A percentile compares a stretch with the other conserved stretches of the same genome.
Conservation (phyloP, 2,329 filamentous ascomycete species). For the Aureobasidium namibiae region DNA sequence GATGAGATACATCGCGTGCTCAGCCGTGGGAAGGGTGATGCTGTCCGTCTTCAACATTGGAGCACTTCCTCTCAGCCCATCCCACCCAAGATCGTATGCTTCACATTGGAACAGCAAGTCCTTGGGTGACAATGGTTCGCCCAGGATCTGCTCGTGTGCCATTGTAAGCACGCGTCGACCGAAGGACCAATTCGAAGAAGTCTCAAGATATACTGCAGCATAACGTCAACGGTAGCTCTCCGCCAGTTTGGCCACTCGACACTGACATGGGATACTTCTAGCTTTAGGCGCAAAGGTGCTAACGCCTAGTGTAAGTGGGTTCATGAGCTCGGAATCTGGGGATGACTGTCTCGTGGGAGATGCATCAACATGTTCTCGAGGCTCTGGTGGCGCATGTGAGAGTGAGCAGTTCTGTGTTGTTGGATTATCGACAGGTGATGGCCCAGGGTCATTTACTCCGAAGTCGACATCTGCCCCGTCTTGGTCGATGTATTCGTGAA, state of each 20-base stretch:
- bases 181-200: slow-evolving; percentile 51
- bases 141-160: slow-evolving; percentile 39
- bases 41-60: slow-evolving; percentile 41
- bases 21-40: slow-evolving; percentile 38
- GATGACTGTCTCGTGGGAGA: too few relatives aligned
- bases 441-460: too few relatives aligned
- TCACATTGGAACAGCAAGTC: slow-evolving; percentile 27
- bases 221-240: too few relatives aligned
- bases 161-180: slow-evolving; percentile 42
- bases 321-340: background rate
- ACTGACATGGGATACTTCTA: too few relatives aligned
- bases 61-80: background rate
- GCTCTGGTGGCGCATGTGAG: too few relatives aligned
- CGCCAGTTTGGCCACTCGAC: too few relatives aligned
- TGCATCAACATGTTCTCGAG: too few relatives aligned
- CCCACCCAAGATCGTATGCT: background rate
- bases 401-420: too few relatives aligned
- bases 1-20: slow-evolving; percentile 46
- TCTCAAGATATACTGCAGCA: slow-evolving; percentile 41
- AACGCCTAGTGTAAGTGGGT: background rate
- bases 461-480: too few relatives aligned
- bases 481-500: too few relatives aligned
- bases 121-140: slow-evolving; percentile 47
- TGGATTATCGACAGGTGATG: too few relatives aligned
- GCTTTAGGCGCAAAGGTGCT: background rate